Percentiles rank a stretch among this genome's conserved stretches.
phyloP scores from a whole-genome alignment of 495 filamentous ascomycete species.

The Apodospora peruviana region DNA sequence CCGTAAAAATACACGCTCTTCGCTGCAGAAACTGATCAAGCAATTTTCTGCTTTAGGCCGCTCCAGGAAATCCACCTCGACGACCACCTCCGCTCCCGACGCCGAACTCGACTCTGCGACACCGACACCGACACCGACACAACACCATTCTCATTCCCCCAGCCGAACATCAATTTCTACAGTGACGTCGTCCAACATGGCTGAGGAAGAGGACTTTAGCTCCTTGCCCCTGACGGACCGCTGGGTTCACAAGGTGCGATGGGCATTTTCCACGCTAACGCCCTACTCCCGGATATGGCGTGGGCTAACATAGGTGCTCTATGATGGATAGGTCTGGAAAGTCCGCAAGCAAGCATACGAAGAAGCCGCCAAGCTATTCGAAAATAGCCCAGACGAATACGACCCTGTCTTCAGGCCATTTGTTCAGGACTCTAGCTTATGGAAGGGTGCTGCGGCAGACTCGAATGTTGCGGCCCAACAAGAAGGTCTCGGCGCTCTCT shows the following conservation, averaged over 20 bases:
- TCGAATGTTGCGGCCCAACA: constrained; percentile 97
- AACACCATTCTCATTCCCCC: not conserved
- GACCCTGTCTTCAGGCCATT: constrained; percentile 83
- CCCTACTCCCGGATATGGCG: too few species aligned
- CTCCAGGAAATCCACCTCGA: constrained; percentile 3
- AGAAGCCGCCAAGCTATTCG: constrained; percentile 81
- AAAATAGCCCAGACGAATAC: constrained; percentile 78
- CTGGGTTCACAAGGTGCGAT: constrained; percentile 77
- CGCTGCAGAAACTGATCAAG: constrained; percentile 23
- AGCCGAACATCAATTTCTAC: not conserved
- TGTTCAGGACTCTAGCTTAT: constrained; percentile 74
- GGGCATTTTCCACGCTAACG: too few species aligned
- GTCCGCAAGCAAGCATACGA: constrained; percentile 94
- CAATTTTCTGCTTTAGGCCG: constrained; percentile 12
- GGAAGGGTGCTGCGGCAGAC: constrained; percentile 89
- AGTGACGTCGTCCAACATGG: constrained; percentile 48
- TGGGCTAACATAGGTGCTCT: too few species aligned
- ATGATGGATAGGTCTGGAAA: constrained; percentile 73
- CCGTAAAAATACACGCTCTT: constrained; percentile 3
- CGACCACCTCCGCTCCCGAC: not conserved
- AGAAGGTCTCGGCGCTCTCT: constrained; percentile 81
- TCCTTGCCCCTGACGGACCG: constrained; percentile 74
- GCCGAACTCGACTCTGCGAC: not conserved
- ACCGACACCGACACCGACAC: not conserved
- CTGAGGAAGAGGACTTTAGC: constrained; percentile 80